A percentile compares a stretch with the other conserved stretches of the same genome.
phyloP scores from a whole-genome alignment of 2,329 filamentous ascomycete genomes.

The Cercospora sp. region DNA sequence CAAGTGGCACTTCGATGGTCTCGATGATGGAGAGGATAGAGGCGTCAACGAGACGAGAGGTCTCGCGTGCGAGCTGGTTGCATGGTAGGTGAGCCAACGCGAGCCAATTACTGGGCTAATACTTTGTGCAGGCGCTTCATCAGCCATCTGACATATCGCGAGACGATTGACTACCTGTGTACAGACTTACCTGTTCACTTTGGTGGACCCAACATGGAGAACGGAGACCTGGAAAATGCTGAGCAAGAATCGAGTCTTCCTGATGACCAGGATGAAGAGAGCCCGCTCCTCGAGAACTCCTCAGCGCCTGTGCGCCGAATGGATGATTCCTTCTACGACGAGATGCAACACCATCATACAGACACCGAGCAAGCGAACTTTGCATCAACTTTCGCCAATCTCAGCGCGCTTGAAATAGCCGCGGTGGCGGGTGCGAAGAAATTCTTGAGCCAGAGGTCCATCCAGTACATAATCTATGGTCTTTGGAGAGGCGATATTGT shows the following conservation, averaged over 20 bases:
- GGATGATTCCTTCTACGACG: conserved; percentile 33
- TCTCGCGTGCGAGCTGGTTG: conserved; percentile 76
- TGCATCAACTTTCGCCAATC: conserved; percentile 70
- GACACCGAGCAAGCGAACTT: conserved; percentile 27
- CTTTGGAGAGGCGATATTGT: conserved; percentile 86
- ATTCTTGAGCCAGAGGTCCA: conserved; percentile 75
- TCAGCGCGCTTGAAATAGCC: conserved; percentile 87
- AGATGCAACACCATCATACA: conserved; percentile 22
- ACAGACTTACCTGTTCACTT: conserved; percentile 58
- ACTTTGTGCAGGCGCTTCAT: conserved; percentile 59
- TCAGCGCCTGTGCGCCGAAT: conserved; percentile 12
- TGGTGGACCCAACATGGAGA: conserved; percentile 3
- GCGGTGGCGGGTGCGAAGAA: conserved; percentile 79
- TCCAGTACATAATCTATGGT: conserved; percentile 79
- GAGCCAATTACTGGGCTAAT: not conserved
- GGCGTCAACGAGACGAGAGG: conserved; percentile 69
- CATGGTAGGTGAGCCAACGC: conserved; percentile 50
- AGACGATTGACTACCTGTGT: conserved; percentile 72
- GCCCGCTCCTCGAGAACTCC: conserved; percentile 27
- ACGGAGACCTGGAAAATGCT: conserved; percentile 26
- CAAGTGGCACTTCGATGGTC: conserved; percentile 70
- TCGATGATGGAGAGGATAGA: conserved; percentile 61
- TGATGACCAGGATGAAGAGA: conserved; percentile 28
- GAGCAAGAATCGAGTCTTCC: conserved; percentile 7
- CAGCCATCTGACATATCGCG: conserved; percentile 67